These are phyloP conservation scores for Blastobotrys elegans DNA, from an alignment of 1,139 yeast genomes.

Conservation along the genomic window DNA sequence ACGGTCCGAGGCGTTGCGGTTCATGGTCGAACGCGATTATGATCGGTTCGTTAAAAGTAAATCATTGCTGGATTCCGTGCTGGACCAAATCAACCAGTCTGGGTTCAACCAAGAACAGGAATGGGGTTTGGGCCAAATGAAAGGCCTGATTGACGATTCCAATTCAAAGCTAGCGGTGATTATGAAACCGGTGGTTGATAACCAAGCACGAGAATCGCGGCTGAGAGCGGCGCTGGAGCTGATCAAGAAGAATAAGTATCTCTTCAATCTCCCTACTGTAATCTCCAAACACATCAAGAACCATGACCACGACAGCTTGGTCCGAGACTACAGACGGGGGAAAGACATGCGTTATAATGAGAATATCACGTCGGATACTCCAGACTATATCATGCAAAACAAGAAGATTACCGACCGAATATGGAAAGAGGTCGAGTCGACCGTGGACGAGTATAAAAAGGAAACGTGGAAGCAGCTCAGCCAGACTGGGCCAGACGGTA, in stretches of 20 bases:
- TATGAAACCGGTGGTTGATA: slow-evolving; percentile 71
- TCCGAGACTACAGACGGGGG: slow-evolving; percentile 65
- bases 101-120: slow-evolving; percentile 38
- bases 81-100: slow-evolving; percentile 43
- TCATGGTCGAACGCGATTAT: slow-evolving; percentile 68
- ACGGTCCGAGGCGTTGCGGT: slow-evolving; percentile 62
- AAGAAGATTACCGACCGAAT: slow-evolving; percentile 44
- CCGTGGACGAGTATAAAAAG: slow-evolving; percentile 60
- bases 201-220: slow-evolving; percentile 55
- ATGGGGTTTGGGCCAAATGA: slow-evolving; percentile 33
- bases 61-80: slow-evolving; percentile 55
- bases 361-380: slow-evolving; percentile 29
- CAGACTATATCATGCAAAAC: slow-evolving; percentile 26
- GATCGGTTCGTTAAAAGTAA: slow-evolving; percentile 73
- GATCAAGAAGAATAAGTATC: slow-evolving; percentile 54
- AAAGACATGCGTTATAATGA: slow-evolving; percentile 35
- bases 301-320: slow-evolving; percentile 65
- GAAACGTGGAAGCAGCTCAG: slow-evolving; percentile 58
- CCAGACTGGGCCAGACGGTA: slow-evolving; percentile 37
- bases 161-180: slow-evolving; percentile 51
- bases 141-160: slow-evolving; percentile 34
- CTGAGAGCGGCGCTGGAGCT: slow-evolving; percentile 57
- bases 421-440: slow-evolving; percentile 62
- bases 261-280: slow-evolving; percentile 68
- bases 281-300: slow-evolving; percentile 50